A percentile compares a stretch with the other conserved stretches of the same genome.
Evolutionary conservation across 495 filamentous ascomycete species (phyloP).

Genomic region (Penicillium steckii): DNA sequence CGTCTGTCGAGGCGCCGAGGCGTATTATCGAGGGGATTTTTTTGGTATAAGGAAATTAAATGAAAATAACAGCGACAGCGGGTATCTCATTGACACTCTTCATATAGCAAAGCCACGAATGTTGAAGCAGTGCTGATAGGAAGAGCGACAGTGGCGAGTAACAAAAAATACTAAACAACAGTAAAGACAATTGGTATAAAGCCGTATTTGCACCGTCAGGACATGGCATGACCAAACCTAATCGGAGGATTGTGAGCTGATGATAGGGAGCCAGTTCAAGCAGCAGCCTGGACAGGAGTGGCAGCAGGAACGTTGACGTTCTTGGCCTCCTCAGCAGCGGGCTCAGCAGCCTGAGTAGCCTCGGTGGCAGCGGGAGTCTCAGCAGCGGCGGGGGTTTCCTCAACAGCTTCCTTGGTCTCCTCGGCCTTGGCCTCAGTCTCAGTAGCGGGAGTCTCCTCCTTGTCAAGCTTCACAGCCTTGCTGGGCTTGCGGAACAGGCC

Average conservation of each 20-base stretch:
- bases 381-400: slow-evolving; percentile 24
- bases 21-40: slow-evolving; percentile 21
- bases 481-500: slow-evolving; percentile 57
- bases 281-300: slow-evolving; percentile 50
- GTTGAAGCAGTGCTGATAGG: background rate
- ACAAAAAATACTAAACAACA: slow-evolving; percentile 21
- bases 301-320: slow-evolving; percentile 35
- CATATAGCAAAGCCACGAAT: slow-evolving; percentile 1
- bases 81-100: slow-evolving; percentile 34
- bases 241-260: slow-evolving; percentile 14
- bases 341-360: slow-evolving; percentile 29
- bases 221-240: slow-evolving; percentile 8
- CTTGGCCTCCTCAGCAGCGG: slow-evolving; percentile 29
- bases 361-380: slow-evolving; percentile 29
- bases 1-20: slow-evolving; percentile 17
- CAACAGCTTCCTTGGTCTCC: slow-evolving; percentile 25
- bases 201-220: slow-evolving; percentile 22
- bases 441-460: slow-evolving; percentile 33
- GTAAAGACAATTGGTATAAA: slow-evolving; percentile 24
- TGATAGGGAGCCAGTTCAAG: slow-evolving; percentile 37
- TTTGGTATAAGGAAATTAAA: slow-evolving; percentile 8
- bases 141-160: slow-evolving; percentile 28
- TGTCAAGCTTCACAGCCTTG: slow-evolving; percentile 51
- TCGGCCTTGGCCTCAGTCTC: slow-evolving; percentile 37
- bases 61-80: slow-evolving; percentile 34